Conservation (phyloP, 1,284 basidiomycete species). For the Ceratobasidium sp. region DNA sequence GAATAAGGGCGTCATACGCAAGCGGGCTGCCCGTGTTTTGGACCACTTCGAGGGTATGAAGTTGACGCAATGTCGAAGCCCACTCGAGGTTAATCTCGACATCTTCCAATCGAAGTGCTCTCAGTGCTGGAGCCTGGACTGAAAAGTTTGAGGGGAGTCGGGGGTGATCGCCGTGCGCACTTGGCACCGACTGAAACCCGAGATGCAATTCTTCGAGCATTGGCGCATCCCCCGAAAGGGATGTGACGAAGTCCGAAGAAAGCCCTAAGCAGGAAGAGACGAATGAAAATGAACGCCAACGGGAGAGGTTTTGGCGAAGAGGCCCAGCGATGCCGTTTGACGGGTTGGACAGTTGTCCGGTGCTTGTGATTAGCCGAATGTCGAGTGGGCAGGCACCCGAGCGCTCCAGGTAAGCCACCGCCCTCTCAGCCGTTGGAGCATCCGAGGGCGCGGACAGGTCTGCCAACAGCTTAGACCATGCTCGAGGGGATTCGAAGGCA, state of each 20-base stretch:
- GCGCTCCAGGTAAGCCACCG: constrained; percentile 39
- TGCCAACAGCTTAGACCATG: constrained; percentile 39
- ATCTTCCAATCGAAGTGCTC: constrained; percentile 31
- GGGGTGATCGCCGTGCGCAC: constrained; percentile 37
- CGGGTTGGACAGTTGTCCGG: constrained; percentile 22
- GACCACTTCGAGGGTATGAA: constrained; percentile 37
- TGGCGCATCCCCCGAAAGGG: constrained; percentile 26
- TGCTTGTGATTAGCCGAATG: constrained; percentile 31
- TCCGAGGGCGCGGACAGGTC: constrained; percentile 33
- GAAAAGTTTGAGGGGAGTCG: constrained; percentile 41
- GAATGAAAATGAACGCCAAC: constrained; percentile 46
- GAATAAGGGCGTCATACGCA: constrained; percentile 35
- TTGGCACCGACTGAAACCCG: constrained; percentile 33
- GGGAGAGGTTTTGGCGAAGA: constrained; percentile 24
- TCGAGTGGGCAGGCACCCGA: constrained; percentile 46
- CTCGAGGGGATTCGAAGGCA: constrained; percentile 42
- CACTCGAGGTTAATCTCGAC: constrained; percentile 38
- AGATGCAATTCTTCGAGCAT: constrained; percentile 32
- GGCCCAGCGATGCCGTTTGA: constrained; percentile 30
- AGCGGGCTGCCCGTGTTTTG: constrained; percentile 32
- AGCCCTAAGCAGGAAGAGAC: constrained; percentile 22
- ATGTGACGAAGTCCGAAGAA: constrained; percentile 41
- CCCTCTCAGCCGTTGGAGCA: constrained; percentile 18
- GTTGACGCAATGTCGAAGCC: constrained; percentile 29
- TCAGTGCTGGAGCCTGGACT: constrained; percentile 33